Conservation (phyloP, 2,329 filamentous ascomycete genomes). For the Colletotrichum higginsianum region DNA sequence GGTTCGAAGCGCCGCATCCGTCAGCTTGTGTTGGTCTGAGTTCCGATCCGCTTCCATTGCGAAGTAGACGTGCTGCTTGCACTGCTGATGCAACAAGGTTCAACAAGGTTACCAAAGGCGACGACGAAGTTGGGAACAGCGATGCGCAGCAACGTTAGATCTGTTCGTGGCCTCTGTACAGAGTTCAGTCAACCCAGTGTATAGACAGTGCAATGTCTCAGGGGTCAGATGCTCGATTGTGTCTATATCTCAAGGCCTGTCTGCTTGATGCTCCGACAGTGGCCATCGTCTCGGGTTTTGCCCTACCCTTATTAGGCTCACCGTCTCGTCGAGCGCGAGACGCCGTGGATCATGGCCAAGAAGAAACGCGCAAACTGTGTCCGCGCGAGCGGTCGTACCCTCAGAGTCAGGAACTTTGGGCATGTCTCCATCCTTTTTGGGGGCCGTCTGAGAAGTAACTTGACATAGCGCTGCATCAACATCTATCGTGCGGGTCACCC, state of each 20-base stretch:
- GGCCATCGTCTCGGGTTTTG: slow-evolving; percentile 13
- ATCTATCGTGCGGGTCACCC: neutral
- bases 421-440: slow-evolving; percentile 31
- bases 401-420: neutral
- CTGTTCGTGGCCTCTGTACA: neutral
- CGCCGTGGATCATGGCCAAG: neutral
- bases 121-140: neutral
- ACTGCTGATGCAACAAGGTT: neutral
- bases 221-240: neutral
- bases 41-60: neutral
- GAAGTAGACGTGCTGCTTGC: neutral
- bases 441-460: slow-evolving; percentile 24
- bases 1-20: neutral
- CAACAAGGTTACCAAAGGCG: neutral
- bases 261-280: neutral
- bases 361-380: neutral
- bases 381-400: slow-evolving; percentile 18
- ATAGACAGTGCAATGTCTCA: too few relatives aligned
- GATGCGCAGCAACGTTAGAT: neutral
- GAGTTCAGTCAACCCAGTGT: neutral
- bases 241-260: neutral
- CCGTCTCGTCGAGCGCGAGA: slow-evolving; percentile 16
- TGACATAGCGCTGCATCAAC: slow-evolving; percentile 23
- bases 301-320: slow-evolving; percentile 29
- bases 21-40: neutral